phyloP scores from a whole-genome alignment of 768 basidiomycete genomes.

The Russula virescens region DNA sequence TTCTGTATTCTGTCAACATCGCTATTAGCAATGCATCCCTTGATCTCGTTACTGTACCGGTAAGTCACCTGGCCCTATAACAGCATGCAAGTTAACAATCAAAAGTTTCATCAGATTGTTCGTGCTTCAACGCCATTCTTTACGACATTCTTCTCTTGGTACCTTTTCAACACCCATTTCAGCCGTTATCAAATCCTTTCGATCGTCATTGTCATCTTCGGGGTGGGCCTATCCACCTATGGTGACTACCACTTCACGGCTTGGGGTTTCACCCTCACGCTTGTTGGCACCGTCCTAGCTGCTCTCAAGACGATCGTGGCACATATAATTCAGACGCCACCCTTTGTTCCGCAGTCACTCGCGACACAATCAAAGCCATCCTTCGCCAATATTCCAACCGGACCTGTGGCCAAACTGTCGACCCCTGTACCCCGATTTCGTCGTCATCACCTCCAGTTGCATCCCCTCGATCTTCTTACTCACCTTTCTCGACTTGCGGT shows the following conservation, averaged over 20 bases:
- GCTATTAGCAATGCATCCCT: slow-evolving; percentile 90
- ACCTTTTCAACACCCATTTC: slow-evolving; percentile 59
- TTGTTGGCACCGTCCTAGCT: slow-evolving; percentile 87
- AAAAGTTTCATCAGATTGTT: slow-evolving; percentile 94
- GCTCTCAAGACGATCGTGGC: slow-evolving; percentile 92
- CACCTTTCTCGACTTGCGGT: slow-evolving; percentile 92
- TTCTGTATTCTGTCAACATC: slow-evolving; percentile 91
- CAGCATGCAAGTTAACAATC: background rate
- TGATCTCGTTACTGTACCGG: slow-evolving; percentile 83
- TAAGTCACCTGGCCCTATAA: slow-evolving; percentile 36
- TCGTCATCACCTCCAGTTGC: slow-evolving; percentile 39
- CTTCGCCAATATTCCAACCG: background rate
- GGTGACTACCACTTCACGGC: slow-evolving; percentile 92
- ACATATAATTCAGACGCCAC: slow-evolving; percentile 58
- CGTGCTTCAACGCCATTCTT: slow-evolving; percentile 91
- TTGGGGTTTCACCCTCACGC: slow-evolving; percentile 79
- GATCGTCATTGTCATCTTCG: slow-evolving; percentile 78
- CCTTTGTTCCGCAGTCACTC: slow-evolving; percentile 23
- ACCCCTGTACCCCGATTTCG: slow-evolving; percentile 18
- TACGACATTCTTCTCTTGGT: slow-evolving; percentile 69
- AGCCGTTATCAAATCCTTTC: slow-evolving; percentile 61
- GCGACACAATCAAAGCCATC: slow-evolving; percentile 2
- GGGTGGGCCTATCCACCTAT: slow-evolving; percentile 91
- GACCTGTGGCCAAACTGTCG: slow-evolving; percentile 23
- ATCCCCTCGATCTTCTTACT: slow-evolving; percentile 81